Percentiles rank a stretch among this genome's conserved stretches.
Evolutionary conservation across 805 yeast genomes (phyloP).

Genomic region (Candida ficus): DNA sequence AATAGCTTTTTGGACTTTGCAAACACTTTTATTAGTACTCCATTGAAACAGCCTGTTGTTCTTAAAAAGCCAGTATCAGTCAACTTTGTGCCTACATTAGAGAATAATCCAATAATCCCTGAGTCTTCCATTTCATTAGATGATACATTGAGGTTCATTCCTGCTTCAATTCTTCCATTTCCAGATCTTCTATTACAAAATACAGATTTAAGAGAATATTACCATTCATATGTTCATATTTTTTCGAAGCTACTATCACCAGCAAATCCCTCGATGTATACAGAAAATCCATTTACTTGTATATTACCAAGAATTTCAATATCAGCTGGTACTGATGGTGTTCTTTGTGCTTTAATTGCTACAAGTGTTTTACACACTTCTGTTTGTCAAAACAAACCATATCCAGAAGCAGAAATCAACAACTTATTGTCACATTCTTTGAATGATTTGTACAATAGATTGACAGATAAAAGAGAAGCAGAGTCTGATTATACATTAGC

Average conservation of each 20-base stretch:
- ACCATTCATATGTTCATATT: conserved; percentile 57
- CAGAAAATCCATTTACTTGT: conserved; percentile 60
- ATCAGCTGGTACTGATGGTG: conserved; percentile 45
- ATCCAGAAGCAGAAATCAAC: conserved; percentile 36
- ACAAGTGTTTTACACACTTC: conserved; percentile 40
- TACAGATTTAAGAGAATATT: conserved; percentile 54
- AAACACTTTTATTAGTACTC: too few relatives aligned
- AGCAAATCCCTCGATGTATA: conserved; percentile 50
- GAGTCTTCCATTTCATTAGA: too few relatives aligned
- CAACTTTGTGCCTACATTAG: too few relatives aligned
- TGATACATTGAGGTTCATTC: conserved; percentile 7
- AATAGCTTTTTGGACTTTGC: too few relatives aligned
- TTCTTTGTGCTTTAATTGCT: conserved; percentile 52
- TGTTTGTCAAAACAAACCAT: conserved; percentile 17
- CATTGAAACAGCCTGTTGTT: too few relatives aligned
- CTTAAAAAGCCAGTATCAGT: too few relatives aligned
- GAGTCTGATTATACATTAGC: conserved; percentile 66
- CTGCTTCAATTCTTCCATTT: conserved; percentile 29
- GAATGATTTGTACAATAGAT: conserved; percentile 45
- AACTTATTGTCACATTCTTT: conserved; percentile 53
- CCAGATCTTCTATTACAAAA: conserved; percentile 59
- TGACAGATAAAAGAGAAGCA: conserved; percentile 46
- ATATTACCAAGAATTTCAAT: conserved; percentile 66
- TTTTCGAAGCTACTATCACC: conserved; percentile 63
- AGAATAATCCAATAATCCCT: neutral